phyloP scores from a whole-genome alignment of 164 flowering plant genomes.

The Santalum album region DNA sequence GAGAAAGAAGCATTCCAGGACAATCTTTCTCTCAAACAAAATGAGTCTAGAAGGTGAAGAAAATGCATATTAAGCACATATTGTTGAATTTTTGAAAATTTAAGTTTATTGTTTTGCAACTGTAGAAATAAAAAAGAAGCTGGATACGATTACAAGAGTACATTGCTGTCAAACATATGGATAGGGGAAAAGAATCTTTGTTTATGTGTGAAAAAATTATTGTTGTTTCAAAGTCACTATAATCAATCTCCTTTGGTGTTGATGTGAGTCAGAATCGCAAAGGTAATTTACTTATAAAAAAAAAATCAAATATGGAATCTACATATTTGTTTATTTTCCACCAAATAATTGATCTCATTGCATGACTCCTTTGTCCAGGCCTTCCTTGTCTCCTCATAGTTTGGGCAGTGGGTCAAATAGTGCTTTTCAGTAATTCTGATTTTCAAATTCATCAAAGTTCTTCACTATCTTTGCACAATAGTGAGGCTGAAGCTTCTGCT shows the following conservation, averaged over 20 bases:
- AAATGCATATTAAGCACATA: neutral
- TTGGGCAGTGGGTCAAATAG: constrained; percentile 11
- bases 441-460: constrained; percentile 18
- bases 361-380: constrained; percentile 19
- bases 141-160: too few species aligned
- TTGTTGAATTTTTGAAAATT: neutral
- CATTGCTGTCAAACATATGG: too few species aligned
- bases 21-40: constrained; percentile 10
- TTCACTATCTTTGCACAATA: constrained; percentile 15
- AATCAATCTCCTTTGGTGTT: too few species aligned
- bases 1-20: constrained; percentile 13
- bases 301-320: too few species aligned
- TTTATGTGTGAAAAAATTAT: too few species aligned
- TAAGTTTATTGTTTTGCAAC: too few species aligned
- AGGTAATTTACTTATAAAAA: too few species aligned
- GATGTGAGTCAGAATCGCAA: too few species aligned
- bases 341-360: neutral
- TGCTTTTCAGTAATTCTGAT: constrained; percentile 11
- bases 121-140: too few species aligned
- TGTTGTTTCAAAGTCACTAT: too few species aligned
- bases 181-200: too few species aligned
- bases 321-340: neutral
- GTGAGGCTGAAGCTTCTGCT: constrained; percentile 19
- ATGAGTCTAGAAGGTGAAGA: constrained; percentile 26
- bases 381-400: constrained; percentile 26